Conservation (phyloP, 148 eudicot species). For the Rhododendron ovatum region DNA sequence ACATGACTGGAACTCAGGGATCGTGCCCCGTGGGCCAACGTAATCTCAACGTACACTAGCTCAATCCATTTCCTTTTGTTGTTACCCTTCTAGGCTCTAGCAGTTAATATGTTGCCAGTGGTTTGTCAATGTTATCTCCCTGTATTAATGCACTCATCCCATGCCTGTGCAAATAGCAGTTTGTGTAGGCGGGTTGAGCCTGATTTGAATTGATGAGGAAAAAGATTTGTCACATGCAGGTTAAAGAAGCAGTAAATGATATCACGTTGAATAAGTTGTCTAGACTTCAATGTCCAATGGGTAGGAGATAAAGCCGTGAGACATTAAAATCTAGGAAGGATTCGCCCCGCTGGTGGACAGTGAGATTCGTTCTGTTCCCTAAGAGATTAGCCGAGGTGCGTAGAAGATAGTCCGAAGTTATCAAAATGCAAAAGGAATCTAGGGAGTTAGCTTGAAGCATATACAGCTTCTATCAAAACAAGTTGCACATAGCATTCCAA, state of each 20-base stretch:
- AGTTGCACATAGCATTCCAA: not conserved
- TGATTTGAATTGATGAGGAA: not conserved
- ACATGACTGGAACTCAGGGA: not conserved
- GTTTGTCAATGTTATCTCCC: not conserved
- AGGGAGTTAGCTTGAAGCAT: not conserved
- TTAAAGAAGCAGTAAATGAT: not conserved
- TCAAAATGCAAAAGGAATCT: not conserved
- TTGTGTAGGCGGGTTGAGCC: not conserved
- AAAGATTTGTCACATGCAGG: not conserved
- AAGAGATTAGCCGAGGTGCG: not conserved
- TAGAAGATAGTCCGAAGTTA: not conserved
- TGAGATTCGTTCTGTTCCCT: not conserved
- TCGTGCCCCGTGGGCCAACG: not conserved
- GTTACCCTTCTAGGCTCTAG: not conserved
- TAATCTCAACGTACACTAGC: not conserved
- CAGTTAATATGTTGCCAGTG: not conserved
- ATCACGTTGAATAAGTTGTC: not conserved
- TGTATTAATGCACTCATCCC: conserved; percentile 1
- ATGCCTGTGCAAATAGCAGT: not conserved
- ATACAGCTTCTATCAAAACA: not conserved
- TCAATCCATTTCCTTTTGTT: not conserved
- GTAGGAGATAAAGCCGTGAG: not conserved
- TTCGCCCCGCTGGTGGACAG: not conserved
- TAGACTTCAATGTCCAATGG: not conserved
- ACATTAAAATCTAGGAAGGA: not conserved